Conservation (phyloP, 148 eudicot genomes). For the Vaccinium darrowii region DNA sequence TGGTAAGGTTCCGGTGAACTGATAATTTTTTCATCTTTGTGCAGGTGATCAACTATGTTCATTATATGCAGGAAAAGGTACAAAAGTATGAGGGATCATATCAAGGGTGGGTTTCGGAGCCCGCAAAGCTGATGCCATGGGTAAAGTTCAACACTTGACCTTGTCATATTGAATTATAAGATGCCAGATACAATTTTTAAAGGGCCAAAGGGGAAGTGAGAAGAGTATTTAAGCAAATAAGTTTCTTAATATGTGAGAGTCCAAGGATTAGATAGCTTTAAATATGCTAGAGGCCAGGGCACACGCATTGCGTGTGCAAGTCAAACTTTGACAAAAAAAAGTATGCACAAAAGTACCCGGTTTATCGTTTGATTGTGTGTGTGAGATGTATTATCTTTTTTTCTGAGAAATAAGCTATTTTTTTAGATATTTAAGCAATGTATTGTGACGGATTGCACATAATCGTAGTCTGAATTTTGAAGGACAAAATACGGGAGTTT, state of each 20-base stretch:
- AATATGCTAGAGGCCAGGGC: no score
- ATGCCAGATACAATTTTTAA: background rate
- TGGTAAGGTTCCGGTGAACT: background rate
- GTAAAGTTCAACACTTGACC: slow-evolving; percentile 36
- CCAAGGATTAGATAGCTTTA: background rate
- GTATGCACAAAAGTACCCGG: no score
- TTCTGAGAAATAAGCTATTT: no score
- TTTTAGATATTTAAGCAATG: no score
- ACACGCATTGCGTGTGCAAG: no score
- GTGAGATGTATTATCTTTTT: no score
- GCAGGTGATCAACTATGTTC: slow-evolving; percentile 90
- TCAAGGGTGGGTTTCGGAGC: slow-evolving; percentile 74
- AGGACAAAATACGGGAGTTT: no score
- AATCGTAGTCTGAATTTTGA: no score
- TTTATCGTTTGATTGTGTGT: no score
- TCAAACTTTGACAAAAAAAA: no score
- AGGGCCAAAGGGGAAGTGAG: background rate
- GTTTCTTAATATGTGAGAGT: background rate
- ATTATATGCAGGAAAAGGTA: slow-evolving; percentile 76
- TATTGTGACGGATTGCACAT: no score
- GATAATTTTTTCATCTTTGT: slow-evolving; percentile 15
- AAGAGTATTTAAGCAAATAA: background rate
- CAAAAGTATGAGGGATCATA: slow-evolving; percentile 83
- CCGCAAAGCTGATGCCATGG: slow-evolving; percentile 94
- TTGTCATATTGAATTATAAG: background rate